Base-by-base conservation (phyloP, 2,329 filamentous ascomycete species). In the Elsinoe batatas region DNA sequence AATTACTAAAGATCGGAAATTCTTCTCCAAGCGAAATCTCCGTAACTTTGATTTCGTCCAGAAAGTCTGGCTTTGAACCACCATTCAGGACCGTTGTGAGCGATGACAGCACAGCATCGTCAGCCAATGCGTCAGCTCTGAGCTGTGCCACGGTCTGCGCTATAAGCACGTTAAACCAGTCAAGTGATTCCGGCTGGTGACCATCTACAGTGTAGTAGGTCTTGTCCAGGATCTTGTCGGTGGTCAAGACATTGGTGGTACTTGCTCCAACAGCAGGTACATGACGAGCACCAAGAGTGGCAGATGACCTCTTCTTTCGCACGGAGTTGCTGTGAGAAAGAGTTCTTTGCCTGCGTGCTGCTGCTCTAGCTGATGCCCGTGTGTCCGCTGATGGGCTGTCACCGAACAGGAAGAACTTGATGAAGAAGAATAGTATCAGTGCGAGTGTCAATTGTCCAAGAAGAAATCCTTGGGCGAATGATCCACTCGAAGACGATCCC, bases 401-500 rank as follows among this genome's bases (percentile, higher is more conserved):
- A 64, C 93, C 93, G 68, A 98, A 97, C 67, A 98, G 97, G 80
- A 98, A 98, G 81, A 96, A 98, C 69, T 95, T 95, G 72, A 98
- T 97, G 73, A 98, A 97, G 62, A 87, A 88, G 61, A 90, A 91
- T 59, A 98, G 82, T 37, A 98, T 79, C 20, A 97, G 75, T 12
- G 95, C 88, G 44, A 98, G 87, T 1, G 90, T 95, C 53, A 98
- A 78, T 71, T 98, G 93, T 50, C 93, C 93, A 32, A 97, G 78
- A 49, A 98, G 82, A 63, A 98, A 85, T 26, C 93, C 93, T 69
- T 95, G 89, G 0, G 89, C 95, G 70, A 97, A 97, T 35, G 89
- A 93, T 62, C 58, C 57, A 62, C 54, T 44, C 15, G 35, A 51
- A 36, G 44, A 43, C 17, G 32, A 49, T 11, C 17, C 36, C 17